Evolutionary conservation across 257 asterid species (phyloP).

Genomic region (Orobanche coerulescens): DNA sequence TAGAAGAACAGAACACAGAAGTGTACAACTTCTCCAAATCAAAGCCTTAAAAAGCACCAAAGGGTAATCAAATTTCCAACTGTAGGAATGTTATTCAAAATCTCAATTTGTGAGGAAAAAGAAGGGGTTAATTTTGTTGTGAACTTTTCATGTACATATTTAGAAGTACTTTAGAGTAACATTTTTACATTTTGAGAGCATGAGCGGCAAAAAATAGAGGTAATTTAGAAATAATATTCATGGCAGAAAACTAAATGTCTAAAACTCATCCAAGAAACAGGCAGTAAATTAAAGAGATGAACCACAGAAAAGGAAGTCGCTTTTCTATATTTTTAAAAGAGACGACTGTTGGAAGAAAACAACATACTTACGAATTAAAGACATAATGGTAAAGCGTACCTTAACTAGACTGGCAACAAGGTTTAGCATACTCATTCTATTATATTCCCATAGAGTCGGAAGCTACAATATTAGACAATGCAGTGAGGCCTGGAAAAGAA

Average conservation of each 20-base stretch:
- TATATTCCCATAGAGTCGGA: conserved; percentile 69
- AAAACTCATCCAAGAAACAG: background rate
- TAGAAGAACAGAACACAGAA: background rate
- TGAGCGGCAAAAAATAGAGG: background rate
- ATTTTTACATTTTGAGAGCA: conserved; percentile 3
- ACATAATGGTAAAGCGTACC: conserved; percentile 35
- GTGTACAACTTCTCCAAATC: background rate
- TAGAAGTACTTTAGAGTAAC: too few species aligned
- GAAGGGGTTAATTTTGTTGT: too few species aligned
- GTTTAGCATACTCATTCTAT: conserved; percentile 80
- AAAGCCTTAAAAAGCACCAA: background rate
- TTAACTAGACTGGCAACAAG: conserved; percentile 64
- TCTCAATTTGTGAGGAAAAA: background rate
- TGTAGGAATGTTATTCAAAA: conserved; percentile 1
- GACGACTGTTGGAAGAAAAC: background rate
- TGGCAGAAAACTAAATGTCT: background rate
- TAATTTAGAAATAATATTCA: background rate
- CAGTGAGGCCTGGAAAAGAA: conserved; percentile 15
- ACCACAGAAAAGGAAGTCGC: background rate
- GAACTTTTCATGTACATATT: too few species aligned
- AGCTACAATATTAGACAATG: conserved; percentile 41
- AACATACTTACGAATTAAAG: background rate
- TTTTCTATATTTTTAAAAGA: background rate
- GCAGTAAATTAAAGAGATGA: background rate
- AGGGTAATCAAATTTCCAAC: background rate